Evolutionary conservation across 2,329 filamentous ascomycete species (phyloP), one percentile per base, ranked within the genome.

Genomic region (Hypoxylon sp.): DNA sequence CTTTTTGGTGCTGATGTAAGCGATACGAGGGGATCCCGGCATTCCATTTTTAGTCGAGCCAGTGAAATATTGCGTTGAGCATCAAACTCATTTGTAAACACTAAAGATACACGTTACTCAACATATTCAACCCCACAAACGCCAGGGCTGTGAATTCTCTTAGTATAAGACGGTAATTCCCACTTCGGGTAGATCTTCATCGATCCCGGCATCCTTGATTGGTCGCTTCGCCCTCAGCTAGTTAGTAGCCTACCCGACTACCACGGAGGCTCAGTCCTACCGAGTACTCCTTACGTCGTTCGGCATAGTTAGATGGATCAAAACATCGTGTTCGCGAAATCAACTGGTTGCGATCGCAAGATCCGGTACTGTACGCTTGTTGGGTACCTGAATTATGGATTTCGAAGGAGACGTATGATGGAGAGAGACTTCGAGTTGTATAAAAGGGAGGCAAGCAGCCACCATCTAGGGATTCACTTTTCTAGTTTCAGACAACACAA

Each of bases 161-260:
- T 33, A 13, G 37, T 51, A 62, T 63, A 53, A 57, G 35, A 64
- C 59, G 63, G 67, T 35, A 68, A 56, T 70, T 68, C 57, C 61
- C 58, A 68, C 51, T 62, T 65, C 68, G 68, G 65, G 54, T 55
- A 66, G 65, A 68, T 66, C 66, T 56, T 55, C 52, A 65, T 17
- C 19, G 3, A 33, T 22, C 59, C 59, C 66, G 59, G 10, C 24
- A 11, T 3, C 19, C 8, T 2, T 63, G 33, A 70, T 70, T 70
- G 64, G 66, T 19, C n/a, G 67, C 69, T 67, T 63, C 44, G 44
- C 17, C 46, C 56, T 71, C 69, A 71, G 69, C 69, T 60, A 13
- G 44, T 29, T 31, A 51, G 22, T 54, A 70, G 44, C 63, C 42
- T 63, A 55, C 50, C 37, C 47, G 50, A 17, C n/a, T 47, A 35